Evolutionary conservation across 768 basidiomycete genomes (phyloP).

Genomic region (Glaciozyma antarctica): DNA sequence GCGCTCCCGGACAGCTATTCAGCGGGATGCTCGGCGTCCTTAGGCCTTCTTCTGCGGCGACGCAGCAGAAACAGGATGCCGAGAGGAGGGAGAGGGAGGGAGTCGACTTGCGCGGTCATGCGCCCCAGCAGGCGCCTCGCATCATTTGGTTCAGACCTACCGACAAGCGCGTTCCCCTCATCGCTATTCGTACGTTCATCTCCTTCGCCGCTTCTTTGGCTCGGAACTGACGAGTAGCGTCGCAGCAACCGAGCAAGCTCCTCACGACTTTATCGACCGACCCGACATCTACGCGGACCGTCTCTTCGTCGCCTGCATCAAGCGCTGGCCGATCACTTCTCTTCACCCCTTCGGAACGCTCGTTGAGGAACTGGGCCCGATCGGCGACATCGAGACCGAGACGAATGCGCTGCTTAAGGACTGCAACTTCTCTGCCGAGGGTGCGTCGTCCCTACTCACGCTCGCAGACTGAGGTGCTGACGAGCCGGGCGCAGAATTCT

Average conservation of each 20-base stretch:
- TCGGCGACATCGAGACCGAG: constrained; percentile 97
- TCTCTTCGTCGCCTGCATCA: constrained; percentile 95
- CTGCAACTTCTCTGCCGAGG: constrained; percentile 83
- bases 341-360: constrained; percentile 80
- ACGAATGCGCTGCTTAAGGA: constrained; percentile 95
- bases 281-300: constrained; percentile 81
- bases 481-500: constrained; percentile 59
- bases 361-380: constrained; percentile 93
- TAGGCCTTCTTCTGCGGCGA: constrained; percentile 24
- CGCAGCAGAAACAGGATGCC: constrained; percentile 50
- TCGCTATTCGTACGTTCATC: constrained; percentile 66
- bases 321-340: constrained; percentile 68
- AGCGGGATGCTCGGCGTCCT: constrained; percentile 78
- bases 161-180: constrained; percentile 95
- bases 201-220: background rate
- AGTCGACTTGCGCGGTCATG: constrained; percentile 55
- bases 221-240: background rate
- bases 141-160: constrained; percentile 99
- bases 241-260: constrained; percentile 76
- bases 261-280: constrained; percentile 85
- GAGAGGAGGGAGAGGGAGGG: constrained; percentile 96
- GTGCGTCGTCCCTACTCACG: background rate
- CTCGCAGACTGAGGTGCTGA: background rate
- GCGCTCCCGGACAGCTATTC: constrained; percentile 98
- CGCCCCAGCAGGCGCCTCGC: constrained; percentile 82